Conservation (phyloP, 495 filamentous ascomycete genomes). For the Xylona heveae region DNA sequence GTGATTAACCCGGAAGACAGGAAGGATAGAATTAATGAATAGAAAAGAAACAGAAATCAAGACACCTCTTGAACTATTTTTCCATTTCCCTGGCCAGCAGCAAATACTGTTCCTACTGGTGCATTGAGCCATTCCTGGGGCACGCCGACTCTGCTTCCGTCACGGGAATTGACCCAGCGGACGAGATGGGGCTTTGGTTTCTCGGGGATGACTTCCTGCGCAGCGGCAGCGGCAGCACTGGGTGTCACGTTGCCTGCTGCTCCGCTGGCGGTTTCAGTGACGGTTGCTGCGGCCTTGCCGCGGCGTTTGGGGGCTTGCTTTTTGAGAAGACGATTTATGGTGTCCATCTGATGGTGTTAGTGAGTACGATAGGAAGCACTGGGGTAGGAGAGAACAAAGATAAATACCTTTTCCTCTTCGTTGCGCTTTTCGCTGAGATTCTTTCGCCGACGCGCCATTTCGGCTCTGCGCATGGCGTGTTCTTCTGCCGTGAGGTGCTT, state of each 20-base stretch:
- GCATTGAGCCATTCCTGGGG: slow-evolving; percentile 64
- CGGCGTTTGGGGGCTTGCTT: slow-evolving; percentile 83
- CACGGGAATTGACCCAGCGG: slow-evolving; percentile 54
- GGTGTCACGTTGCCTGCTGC: slow-evolving; percentile 16
- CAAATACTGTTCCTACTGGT: slow-evolving; percentile 43
- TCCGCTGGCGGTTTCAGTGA: slow-evolving; percentile 20
- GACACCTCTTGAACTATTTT: too few species aligned
- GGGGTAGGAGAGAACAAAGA: not conserved
- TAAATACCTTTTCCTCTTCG: slow-evolving; percentile 91
- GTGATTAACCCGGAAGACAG: too few species aligned
- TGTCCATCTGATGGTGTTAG: slow-evolving; percentile 54
- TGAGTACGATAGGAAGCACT: not conserved
- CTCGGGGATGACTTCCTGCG: slow-evolving; percentile 24
- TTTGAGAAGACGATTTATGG: slow-evolving; percentile 89
- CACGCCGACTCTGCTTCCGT: slow-evolving; percentile 47
- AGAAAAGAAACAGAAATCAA: too few species aligned
- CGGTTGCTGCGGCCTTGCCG: slow-evolving; percentile 25
- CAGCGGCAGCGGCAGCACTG: slow-evolving; percentile 34
- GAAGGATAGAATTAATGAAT: too few species aligned
- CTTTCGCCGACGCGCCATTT: slow-evolving; percentile 88
- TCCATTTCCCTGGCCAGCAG: not conserved
- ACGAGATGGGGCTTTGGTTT: slow-evolving; percentile 48
- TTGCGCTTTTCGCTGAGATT: slow-evolving; percentile 97
- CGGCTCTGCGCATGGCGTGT: slow-evolving; percentile 78
- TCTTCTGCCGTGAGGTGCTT: slow-evolving; percentile 87